A percentile compares a stretch with the other conserved stretches of the same genome.
Conservation (phyloP, 257 asterid species). For the Misopates orontium region DNA sequence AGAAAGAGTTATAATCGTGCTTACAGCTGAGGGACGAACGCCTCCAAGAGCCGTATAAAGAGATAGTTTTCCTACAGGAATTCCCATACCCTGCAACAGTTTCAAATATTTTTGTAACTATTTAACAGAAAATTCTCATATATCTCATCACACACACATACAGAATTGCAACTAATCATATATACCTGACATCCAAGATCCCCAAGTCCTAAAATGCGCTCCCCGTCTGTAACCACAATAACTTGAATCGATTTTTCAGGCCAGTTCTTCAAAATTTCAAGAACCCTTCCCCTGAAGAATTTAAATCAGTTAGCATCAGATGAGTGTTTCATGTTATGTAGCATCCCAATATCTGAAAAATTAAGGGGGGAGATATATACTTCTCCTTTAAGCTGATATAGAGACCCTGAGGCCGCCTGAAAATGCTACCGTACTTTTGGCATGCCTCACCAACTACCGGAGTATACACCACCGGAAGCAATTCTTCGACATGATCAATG, state of each 20-base stretch:
- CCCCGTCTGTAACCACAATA: slow-evolving; percentile 95
- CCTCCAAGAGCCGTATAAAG: slow-evolving; percentile 96
- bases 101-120: slow-evolving; percentile 20
- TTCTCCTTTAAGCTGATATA: slow-evolving; percentile 85
- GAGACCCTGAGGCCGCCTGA: slow-evolving; percentile 93
- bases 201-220: slow-evolving; percentile 93
- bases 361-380: slow-evolving; percentile 34
- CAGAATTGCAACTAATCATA: slow-evolving; percentile 3
- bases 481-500: slow-evolving; percentile 86
- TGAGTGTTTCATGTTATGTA: neutral
- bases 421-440: slow-evolving; percentile 91
- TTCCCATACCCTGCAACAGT: slow-evolving; percentile 86
- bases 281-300: slow-evolving; percentile 71
- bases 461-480: slow-evolving; percentile 86
- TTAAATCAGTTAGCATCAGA: slow-evolving; percentile 5
- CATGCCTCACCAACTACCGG: slow-evolving; percentile 97
- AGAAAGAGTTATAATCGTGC: slow-evolving; percentile 31
- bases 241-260: slow-evolving; percentile 87
- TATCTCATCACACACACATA: neutral
- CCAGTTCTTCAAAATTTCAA: slow-evolving; percentile 91
- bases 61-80: slow-evolving; percentile 94
- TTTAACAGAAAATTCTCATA: slow-evolving; percentile 5
- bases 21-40: slow-evolving; percentile 91
- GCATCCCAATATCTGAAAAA: neutral
- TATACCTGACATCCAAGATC: slow-evolving; percentile 97